Evolutionary conservation across 1,284 basidiomycete genomes (phyloP).

Genomic region (Tilletia caries): DNA sequence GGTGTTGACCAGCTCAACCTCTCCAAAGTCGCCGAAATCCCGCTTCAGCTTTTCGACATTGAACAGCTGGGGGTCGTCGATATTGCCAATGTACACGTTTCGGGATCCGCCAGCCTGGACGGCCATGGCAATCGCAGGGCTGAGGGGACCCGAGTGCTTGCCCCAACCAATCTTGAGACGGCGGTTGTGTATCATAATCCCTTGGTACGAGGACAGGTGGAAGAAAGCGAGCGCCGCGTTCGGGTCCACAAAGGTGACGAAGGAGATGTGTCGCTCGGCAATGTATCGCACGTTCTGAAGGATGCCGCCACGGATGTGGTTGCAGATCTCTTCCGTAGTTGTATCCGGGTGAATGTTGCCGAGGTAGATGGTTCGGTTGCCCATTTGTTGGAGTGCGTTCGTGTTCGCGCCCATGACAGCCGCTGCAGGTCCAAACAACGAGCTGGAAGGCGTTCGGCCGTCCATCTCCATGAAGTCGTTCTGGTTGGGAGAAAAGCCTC

Average conservation of each 20-base stretch:
- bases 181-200: conserved; percentile 51
- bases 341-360: conserved; percentile 53
- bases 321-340: conserved; percentile 52
- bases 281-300: conserved; percentile 50
- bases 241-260: conserved; percentile 51
- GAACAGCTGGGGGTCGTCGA: conserved; percentile 43
- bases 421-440: conserved; percentile 34
- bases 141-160: conserved; percentile 50
- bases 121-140: conserved; percentile 49
- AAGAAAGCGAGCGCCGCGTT: conserved; percentile 51
- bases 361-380: conserved; percentile 52
- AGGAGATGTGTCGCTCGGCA: conserved; percentile 51
- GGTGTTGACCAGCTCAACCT: conserved; percentile 51
- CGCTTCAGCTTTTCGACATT: conserved; percentile 47
- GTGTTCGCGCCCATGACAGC: conserved; percentile 18
- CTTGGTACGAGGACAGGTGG: conserved; percentile 47
- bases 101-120: conserved; percentile 52
- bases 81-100: conserved; percentile 53
- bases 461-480: conserved; percentile 22
- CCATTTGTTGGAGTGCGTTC: conserved; percentile 40
- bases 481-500: conserved; percentile 15
- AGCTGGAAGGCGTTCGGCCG: conserved; percentile 28
- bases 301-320: conserved; percentile 52
- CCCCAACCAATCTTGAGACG: conserved; percentile 53
- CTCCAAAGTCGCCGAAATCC: conserved; percentile 50